Evolutionary conservation across 2,329 filamentous ascomycete species (phyloP), one percentile per base, ranked within the genome.

Genomic region (Salinomyces thailandicus): DNA sequence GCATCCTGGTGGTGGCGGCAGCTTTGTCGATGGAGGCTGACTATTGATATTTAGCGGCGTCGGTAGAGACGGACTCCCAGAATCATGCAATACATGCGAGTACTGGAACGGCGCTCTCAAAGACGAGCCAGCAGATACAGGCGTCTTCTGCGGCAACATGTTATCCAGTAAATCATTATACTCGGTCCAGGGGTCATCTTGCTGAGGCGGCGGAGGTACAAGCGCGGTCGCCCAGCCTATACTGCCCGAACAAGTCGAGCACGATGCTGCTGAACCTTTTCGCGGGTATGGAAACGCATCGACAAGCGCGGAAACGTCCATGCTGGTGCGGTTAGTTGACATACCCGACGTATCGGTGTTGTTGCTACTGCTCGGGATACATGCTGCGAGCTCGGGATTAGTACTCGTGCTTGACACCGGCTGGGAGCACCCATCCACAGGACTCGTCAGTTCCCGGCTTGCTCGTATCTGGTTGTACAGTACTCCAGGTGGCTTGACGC

Each of bases 141-240:
- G 68, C 1, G 61, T 61, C 44, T 65, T 60, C 5, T 67, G 62
- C 4, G 69, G 72, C 33, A 75, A 70, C 8, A 77, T 71, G 39
- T 84, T 79, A 35, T 83, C 82, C 36, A 95, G 73, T 9, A 95
- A 65, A 50, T 95, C 89, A 47, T 96, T 79, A 54, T 93, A 95
- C 60, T 93, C 89, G 35, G 87, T 79, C 89, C 89, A 96, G 2
- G 94, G 73, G 54, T 95, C 89, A 50, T 95, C 89, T 46, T 93
- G 83, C 22, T 53, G 50, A 4, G 42, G 42, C 8, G 38, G 41
- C 18, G 13, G 15, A 26, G 22, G 9, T 11, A 24, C 8, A 16
- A 19, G n/a, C 22, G 32, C 20, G 8, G 34, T 28, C 5, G 41
- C 37, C 47, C 47, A 77, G 37, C 72, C 76, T 34, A 70, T 63